Conservation (phyloP, 2,329 filamentous ascomycete genomes). For the Alternaria rosae region DNA sequence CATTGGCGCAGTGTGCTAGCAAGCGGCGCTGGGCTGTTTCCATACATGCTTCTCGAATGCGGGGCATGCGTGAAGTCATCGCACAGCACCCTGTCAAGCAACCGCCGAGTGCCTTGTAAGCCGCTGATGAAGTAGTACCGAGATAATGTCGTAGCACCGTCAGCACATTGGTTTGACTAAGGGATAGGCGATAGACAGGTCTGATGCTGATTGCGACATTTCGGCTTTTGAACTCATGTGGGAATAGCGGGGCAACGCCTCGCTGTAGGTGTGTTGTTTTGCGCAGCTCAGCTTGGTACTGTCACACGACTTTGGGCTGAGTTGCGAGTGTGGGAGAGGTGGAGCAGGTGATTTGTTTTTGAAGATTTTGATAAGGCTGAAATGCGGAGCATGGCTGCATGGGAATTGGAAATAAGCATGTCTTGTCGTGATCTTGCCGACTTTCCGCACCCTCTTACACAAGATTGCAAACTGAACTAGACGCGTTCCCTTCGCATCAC, state of each 20-base stretch:
- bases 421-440: neutral
- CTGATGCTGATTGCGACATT: neutral
- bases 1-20: neutral
- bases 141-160: neutral
- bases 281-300: neutral
- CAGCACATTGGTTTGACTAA: neutral
- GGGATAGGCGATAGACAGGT: neutral
- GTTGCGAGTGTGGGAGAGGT: neutral
- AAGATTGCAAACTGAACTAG: too few relatives aligned
- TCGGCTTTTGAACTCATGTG: neutral
- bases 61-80: neutral
- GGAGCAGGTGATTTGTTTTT: neutral
- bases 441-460: neutral
- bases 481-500: too few relatives aligned
- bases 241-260: neutral
- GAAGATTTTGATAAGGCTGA: neutral
- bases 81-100: neutral
- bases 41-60: neutral
- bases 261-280: neutral
- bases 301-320: neutral
- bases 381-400: neutral
- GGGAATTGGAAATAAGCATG: neutral
- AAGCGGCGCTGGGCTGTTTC: neutral
- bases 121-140: neutral
- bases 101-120: neutral